Conservation (phyloP, 2,329 filamentous ascomycete species). For the Zarea fungicola region DNA sequence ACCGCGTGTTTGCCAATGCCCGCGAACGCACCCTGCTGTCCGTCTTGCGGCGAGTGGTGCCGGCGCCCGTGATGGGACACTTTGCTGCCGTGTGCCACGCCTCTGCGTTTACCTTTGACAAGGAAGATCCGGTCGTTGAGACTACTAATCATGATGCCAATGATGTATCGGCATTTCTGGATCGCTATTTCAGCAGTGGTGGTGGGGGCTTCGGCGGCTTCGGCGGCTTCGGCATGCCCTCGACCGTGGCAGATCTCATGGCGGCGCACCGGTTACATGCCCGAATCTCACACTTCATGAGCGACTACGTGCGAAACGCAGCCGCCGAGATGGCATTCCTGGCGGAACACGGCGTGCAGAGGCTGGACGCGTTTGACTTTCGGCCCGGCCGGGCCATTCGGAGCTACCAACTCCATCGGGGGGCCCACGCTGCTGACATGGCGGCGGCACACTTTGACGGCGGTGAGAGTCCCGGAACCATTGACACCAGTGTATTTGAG, state of each 20-base stretch:
- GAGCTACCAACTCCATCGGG: too few species aligned
- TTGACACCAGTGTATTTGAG: neutral
- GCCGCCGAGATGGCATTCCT: neutral
- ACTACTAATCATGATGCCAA: too few species aligned
- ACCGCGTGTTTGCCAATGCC: neutral
- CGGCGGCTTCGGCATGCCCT: neutral
- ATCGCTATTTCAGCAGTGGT: neutral
- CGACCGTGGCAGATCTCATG: neutral
- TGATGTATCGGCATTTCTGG: neutral
- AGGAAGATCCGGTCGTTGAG: neutral
- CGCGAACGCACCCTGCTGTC: neutral
- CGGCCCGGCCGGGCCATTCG: neutral
- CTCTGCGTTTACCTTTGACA: neutral
- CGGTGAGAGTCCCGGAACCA: too few species aligned
- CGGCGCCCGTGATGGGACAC: neutral
- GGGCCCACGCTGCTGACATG: too few species aligned
- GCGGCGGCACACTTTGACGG: too few species aligned
- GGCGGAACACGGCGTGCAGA: neutral
- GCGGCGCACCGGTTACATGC: neutral
- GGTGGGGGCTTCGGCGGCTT: too few species aligned
- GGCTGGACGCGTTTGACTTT: neutral
- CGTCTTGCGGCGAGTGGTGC: neutral
- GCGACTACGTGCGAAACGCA: neutral
- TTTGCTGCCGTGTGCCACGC: neutral
- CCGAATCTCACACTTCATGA: neutral